phyloP scores from a whole-genome alignment of 345 rosid species.

The Salix dunnii region DNA sequence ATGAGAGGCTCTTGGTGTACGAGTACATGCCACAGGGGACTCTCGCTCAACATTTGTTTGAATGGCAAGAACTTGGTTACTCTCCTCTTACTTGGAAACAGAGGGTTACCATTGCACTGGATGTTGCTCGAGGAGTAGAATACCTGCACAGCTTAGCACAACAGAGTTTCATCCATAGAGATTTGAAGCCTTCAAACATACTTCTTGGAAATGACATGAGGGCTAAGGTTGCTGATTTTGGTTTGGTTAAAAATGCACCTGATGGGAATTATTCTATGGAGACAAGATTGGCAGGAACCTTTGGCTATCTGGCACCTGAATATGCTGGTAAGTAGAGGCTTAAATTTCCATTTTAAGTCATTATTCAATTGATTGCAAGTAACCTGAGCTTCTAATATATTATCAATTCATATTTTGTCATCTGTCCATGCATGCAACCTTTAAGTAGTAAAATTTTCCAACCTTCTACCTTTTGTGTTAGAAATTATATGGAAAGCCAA shows the following conservation, averaged over 20 bases:
- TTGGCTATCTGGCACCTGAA: slow-evolving; percentile 96
- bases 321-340: slow-evolving; percentile 64
- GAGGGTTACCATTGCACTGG: slow-evolving; percentile 71
- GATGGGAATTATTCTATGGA: slow-evolving; percentile 84
- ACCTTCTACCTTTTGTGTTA: not conserved
- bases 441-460: not conserved
- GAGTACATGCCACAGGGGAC: slow-evolving; percentile 95
- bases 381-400: not conserved
- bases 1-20: slow-evolving; percentile 74
- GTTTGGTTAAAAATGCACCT: slow-evolving; percentile 80
- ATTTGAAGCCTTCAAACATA: slow-evolving; percentile 82
- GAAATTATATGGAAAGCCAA: not conserved
- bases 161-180: slow-evolving; percentile 89
- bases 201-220: slow-evolving; percentile 92
- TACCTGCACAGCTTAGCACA: slow-evolving; percentile 87
- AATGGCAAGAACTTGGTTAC: slow-evolving; percentile 42
- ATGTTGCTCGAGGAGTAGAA: slow-evolving; percentile 89
- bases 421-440: not conserved
- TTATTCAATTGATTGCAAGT: slow-evolving; percentile 3
- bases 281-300: slow-evolving; percentile 93
- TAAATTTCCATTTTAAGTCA: not conserved
- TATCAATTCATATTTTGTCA: not conserved
- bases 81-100: slow-evolving; percentile 75
- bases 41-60: slow-evolving; percentile 71
- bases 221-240: slow-evolving; percentile 92